These are phyloP conservation scores for Hypomyces perniciosus DNA, from an alignment of 2,329 filamentous ascomycete species.

Conservation along the genomic window DNA sequence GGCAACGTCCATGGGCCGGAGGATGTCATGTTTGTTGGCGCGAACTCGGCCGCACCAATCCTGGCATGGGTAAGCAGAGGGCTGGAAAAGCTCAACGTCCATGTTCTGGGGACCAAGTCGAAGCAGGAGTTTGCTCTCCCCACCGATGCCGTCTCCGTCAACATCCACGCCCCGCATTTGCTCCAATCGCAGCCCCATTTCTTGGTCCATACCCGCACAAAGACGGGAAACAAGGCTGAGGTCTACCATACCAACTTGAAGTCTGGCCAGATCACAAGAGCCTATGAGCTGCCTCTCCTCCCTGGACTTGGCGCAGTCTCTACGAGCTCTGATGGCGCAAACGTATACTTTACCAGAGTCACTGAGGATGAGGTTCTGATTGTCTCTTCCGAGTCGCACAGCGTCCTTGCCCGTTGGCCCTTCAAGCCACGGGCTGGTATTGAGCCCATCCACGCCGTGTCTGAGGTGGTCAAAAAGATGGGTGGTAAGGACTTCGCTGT, in stretches of 20 bases:
- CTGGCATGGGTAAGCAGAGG: conserved; percentile 67
- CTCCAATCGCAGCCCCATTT: conserved; percentile 73
- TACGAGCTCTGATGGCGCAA: conserved; percentile 67
- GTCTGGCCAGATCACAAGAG: conserved; percentile 62
- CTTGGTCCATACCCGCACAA: conserved; percentile 72
- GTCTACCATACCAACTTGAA: conserved; percentile 78
- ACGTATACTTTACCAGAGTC: conserved; percentile 83
- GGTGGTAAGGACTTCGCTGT: conserved; percentile 64
- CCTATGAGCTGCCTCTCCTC: conserved; percentile 71
- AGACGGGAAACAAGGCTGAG: conserved; percentile 68
- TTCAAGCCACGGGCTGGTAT: conserved; percentile 41
- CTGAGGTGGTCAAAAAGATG: conserved; percentile 74
- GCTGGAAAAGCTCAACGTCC: conserved; percentile 59
- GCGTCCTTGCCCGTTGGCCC: conserved; percentile 69
- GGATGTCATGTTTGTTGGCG: conserved; percentile 68
- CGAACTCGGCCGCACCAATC: conserved; percentile 68
- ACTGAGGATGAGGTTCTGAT: conserved; percentile 68
- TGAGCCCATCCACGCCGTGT: conserved; percentile 60
- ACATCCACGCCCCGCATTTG: conserved; percentile 69
- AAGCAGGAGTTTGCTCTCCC: conserved; percentile 49
- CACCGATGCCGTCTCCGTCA: conserved; percentile 43
- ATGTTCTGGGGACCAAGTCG: conserved; percentile 58
- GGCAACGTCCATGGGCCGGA: conserved; percentile 59
- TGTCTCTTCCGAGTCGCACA: conserved; percentile 69
- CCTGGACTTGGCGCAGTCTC: conserved; percentile 70